Base-by-base conservation (phyloP, 148 eudicot genomes). In the Amaranthus palmeri region DNA sequence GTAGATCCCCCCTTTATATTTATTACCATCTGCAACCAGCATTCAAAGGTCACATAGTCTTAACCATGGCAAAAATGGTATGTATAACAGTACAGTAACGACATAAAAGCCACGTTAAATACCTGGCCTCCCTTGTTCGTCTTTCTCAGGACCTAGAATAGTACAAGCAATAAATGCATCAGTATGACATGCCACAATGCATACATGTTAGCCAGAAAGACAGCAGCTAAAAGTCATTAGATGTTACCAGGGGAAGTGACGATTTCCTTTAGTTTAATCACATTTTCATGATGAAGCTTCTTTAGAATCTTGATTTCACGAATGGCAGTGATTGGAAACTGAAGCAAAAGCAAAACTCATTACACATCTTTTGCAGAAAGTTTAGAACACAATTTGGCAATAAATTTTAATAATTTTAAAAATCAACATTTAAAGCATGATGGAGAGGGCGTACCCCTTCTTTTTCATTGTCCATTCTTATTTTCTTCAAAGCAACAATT, bases 401-500 rank as follows among this genome's bases (percentile, higher is more conserved):
- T 0, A 36, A 69, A 45, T 47, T 61, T 3, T 17, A 52, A 43
- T n/a, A 61, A 69, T 40, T 61, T 45, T 48, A 45, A 50, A n/a
- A 76, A 45, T 46, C 45, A 47, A 7, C 6, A 43, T 4, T 54
- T 3, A 69, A 5, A 43, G 17, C 13, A 10, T 72, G 74, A 25
- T 74, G 15, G 6, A 3, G 13, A 54, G 5, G 40, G 45, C 71
- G 46, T 84, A 90, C 96, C 92, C 96, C 96, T 84, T 90, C 96
- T 73, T 90, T 90, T 59, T 90, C 96, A 61, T 91, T 91, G 84
- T 88, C 97, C 93, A 88, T 91, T 75, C 91, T 92, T 78, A 91
- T 84, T 83, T 86, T 88, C 63, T 88, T 91, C 67, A 88, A 79
- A 69, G 96, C 96, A 74, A 91, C 93, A 59, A 88, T 85, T 70